Conservation (phyloP, 2,329 filamentous ascomycete genomes). For the Pleomassaria siparia region DNA sequence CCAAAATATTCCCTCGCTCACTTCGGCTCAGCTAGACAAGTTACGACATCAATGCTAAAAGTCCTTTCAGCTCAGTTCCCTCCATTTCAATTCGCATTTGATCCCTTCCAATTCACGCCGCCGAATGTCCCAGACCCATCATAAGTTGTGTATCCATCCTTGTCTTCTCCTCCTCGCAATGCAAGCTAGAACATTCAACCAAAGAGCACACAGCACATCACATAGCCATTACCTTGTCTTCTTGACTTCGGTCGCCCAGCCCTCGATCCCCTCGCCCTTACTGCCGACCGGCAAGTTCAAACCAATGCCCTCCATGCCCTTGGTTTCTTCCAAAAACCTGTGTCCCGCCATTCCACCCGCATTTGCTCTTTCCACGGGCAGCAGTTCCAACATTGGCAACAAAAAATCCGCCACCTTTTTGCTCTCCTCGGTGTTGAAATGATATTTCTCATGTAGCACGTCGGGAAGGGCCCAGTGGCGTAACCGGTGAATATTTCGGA, state of each 20-base stretch:
- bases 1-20: neutral
- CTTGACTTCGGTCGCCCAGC: conserved; percentile 82
- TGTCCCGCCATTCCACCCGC: conserved; percentile 94
- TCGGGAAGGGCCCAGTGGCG: conserved; percentile 95
- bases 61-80: too few species aligned
- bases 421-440: conserved; percentile 82
- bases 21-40: neutral
- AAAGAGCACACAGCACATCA: neutral
- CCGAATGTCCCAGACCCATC: neutral
- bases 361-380: conserved; percentile 87
- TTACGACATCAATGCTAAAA: conserved; percentile 1
- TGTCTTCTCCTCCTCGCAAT: neutral
- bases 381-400: conserved; percentile 84
- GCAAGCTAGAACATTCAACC: neutral
- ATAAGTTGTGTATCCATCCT: neutral
- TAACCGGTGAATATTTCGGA: conserved; percentile 94
- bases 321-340: conserved; percentile 77
- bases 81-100: neutral
- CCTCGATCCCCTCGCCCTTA: conserved; percentile 88
- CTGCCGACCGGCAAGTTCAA: conserved; percentile 78
- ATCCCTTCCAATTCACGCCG: neutral
- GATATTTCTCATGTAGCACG: conserved; percentile 94
- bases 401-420: conserved; percentile 81
- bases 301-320: conserved; percentile 80
- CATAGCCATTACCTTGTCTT: conserved; percentile 52